Conservation (phyloP, 1,139 yeast genomes). For the Debaryomyces singareniensis region DNA sequence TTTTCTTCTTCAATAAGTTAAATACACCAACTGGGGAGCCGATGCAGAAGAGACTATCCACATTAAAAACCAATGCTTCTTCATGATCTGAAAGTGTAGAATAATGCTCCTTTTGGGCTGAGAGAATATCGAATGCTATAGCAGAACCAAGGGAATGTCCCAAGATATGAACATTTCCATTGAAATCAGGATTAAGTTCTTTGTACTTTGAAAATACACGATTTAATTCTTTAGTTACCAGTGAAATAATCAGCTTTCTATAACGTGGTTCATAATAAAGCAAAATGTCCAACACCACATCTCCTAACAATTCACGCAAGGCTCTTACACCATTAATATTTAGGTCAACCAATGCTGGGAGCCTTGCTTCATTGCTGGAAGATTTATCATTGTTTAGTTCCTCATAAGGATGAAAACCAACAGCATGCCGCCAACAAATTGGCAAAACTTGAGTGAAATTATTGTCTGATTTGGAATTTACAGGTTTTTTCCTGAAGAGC, state of each 20-base stretch:
- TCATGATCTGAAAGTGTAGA: constrained; percentile 11
- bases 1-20: constrained; percentile 57
- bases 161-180: constrained; percentile 73
- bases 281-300: constrained; percentile 79
- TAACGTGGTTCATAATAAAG: constrained; percentile 78
- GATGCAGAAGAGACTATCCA: constrained; percentile 67
- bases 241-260: constrained; percentile 52
- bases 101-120: constrained; percentile 44
- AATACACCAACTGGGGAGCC: constrained; percentile 93
- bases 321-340: constrained; percentile 80
- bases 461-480: constrained; percentile 21
- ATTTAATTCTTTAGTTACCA: constrained; percentile 69
- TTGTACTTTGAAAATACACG: constrained; percentile 54
- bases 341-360: constrained; percentile 66
- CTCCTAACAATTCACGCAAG: constrained; percentile 72
- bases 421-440: constrained; percentile 68
- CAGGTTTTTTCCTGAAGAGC: constrained; percentile 29
- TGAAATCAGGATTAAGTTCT: constrained; percentile 64
- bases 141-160: constrained; percentile 94
- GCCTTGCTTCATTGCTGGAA: constrained; percentile 17
- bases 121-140: constrained; percentile 70
- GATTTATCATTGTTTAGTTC: constrained; percentile 15
- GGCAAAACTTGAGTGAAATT: constrained; percentile 73
- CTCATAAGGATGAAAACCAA: constrained; percentile 50
- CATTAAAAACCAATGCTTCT: constrained; percentile 55